These are phyloP conservation scores for Sequoiadendron giganteum DNA, from an alignment of 75 land plant species.

Conservation along the genomic window DNA sequence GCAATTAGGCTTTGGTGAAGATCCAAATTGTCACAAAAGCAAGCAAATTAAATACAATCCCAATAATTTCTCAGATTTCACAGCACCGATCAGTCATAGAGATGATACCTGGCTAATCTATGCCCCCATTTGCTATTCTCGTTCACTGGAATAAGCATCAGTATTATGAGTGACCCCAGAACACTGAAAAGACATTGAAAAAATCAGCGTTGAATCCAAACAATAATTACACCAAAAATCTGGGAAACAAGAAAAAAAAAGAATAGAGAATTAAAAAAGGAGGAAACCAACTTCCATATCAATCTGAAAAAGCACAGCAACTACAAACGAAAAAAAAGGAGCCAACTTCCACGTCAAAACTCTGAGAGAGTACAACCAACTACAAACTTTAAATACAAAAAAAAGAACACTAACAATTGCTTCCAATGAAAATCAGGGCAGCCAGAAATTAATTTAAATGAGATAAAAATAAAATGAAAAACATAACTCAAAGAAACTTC, in stretches of 20 bases:
- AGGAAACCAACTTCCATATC: not conserved
- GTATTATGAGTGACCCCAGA: conserved; percentile 34
- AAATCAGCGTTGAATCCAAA: not conserved
- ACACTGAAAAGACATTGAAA: conserved; percentile 33
- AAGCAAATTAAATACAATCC: not conserved
- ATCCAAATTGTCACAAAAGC: conserved; percentile 5
- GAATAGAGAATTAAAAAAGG: too few species aligned
- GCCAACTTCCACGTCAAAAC: too few species aligned
- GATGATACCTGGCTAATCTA: conserved; percentile 23
- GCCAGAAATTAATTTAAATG: not conserved
- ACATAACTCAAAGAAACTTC: not conserved
- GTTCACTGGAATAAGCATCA: conserved; percentile 44
- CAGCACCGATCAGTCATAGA: not conserved
- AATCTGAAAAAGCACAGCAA: not conserved
- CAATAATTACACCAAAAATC: not conserved
- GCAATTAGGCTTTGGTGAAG: not conserved
- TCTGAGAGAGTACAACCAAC: not conserved
- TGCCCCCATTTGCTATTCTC: conserved; percentile 30
- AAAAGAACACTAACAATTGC: not conserved
- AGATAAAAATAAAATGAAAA: not conserved
- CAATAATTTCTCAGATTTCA: not conserved
- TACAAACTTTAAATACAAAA: not conserved
- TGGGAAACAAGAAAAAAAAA: not conserved
- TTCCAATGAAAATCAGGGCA: not conserved
- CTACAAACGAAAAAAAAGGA: not conserved